Evolutionary conservation across 116 monocot genomes (phyloP), one percentile per base, ranked within the genome.

Genomic region (Phalaenopsis hybrid): DNA sequence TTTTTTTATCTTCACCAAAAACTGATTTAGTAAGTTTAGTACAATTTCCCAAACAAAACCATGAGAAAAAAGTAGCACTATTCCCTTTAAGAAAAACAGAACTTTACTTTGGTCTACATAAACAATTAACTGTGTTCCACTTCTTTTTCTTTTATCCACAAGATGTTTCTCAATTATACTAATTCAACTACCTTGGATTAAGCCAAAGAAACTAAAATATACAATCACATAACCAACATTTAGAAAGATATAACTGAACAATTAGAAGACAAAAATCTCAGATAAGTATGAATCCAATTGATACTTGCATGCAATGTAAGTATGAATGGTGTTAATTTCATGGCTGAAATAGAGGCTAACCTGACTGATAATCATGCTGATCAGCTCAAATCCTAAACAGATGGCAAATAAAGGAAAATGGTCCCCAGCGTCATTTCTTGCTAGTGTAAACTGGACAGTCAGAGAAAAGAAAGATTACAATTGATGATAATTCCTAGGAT

Each of bases 391-490:
- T 10, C 96, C 96, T 50, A 96, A 85, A 83, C 92, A 96, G 63
- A 94, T 92, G 28, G 89, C 96, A 88, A 91, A 91, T 55, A 96
- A 50, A 49, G 94, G 94, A 82, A 96, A 96, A 84, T 92, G 92
- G 13, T 92, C 89, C 34, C 96, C 96, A 69, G 81, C 92, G 78
- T 96, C 91, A 91, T 94, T 96, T 87, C 69, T 94, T 31, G 88
- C 86, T 83, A 96, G 81, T 78, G 75, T 59, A 86, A 79, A 76
- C 96, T 96, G 82, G 11, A 82, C 18, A 44, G 31, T 13, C 79
- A 57, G 31, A 80, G 3, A 44, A 48, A 65, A 44, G 45, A 45
- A 65, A 75, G 12, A 82, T 44, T 31, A 72, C 72, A 31, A 72
- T 72, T 72, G 37, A 72, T 46, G 12, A 16, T 48, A 1, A 48